Evolutionary conservation across 768 basidiomycete genomes (phyloP), one percentile per base, ranked within the genome.

Genomic region (Mycena rosella): DNA sequence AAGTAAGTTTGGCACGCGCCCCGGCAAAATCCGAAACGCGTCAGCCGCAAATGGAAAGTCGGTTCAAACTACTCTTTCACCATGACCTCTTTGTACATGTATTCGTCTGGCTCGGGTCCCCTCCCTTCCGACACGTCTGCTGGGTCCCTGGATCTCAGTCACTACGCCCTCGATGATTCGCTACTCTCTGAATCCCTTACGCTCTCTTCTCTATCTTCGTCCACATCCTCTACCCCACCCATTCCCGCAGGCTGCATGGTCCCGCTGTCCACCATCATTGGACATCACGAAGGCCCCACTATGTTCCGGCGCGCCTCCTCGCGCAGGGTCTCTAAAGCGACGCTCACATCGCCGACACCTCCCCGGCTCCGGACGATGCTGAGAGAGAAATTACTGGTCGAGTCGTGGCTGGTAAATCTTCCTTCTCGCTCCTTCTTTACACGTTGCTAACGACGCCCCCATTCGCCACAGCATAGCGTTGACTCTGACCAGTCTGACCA

Each of bases 381-480:
- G 20, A 80, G 77, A 60, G 82, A 84, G 70, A 78, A 78, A 59
- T 64, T 82, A 44, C 82, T 78, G 60, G 78, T 85, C 34, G 72
- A 73, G 30, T 79, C 79, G 72, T 85, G 84, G 84, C 78, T 76
- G 48, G 84, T 85, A 73, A 67, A 81, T 47, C 13, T 59, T 42
- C 20, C 30, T 55, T 53, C 30, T 22, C 34, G 34, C 22, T 13
- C 44, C 18, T 15, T 57, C 6, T n/a, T 15, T 40, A 18, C 17
- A 15, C 27, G 38, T 47, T 47, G 52, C 38, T 60, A 62, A 49
- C 44, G 13, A 22, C 22, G 49, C 27, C 32, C 55, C 66, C 30
- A 59, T 34, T 45, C 38, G 15, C 18, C 79, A 78, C 72, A 78
- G 72, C 75, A 69, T 58, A 76, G 79, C 27, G 61, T 70, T 26